Evolutionary conservation across 768 basidiomycete genomes (phyloP).

Genomic region (Phanerodontia chrysosporium): DNA sequence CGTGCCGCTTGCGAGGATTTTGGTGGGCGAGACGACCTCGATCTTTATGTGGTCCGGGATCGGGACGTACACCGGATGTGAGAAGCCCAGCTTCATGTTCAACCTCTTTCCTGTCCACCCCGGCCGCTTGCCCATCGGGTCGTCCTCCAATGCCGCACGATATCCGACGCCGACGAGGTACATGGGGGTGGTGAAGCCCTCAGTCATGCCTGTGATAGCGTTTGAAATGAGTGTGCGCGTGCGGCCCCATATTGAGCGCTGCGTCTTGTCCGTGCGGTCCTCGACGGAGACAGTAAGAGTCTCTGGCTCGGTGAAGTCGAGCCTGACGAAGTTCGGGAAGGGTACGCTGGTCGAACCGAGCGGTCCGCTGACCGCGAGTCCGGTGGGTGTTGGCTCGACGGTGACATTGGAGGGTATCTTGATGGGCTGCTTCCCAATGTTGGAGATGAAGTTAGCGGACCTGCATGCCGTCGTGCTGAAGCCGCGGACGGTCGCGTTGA

Average conservation of each 20-base stretch:
- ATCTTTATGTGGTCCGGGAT: slow-evolving; percentile 80
- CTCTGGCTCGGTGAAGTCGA: slow-evolving; percentile 30
- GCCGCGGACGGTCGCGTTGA: slow-evolving; percentile 1
- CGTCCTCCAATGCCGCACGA: slow-evolving; percentile 80
- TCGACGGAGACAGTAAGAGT: slow-evolving; percentile 40
- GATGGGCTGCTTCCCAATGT: slow-evolving; percentile 47
- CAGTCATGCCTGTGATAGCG: slow-evolving; percentile 85
- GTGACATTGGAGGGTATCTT: slow-evolving; percentile 48
- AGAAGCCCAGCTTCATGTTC: slow-evolving; percentile 90
- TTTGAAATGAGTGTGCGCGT: slow-evolving; percentile 88
- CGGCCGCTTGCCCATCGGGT: slow-evolving; percentile 55
- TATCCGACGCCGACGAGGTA: slow-evolving; percentile 95
- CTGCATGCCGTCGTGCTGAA: slow-evolving; percentile 7
- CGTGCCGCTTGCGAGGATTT: slow-evolving; percentile 76
- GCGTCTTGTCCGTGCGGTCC: slow-evolving; percentile 64
- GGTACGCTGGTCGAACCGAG: slow-evolving; percentile 47
- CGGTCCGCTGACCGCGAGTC: slow-evolving; percentile 54
- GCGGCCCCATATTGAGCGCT: slow-evolving; percentile 93
- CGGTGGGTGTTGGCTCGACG: slow-evolving; percentile 31
- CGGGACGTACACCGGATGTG: slow-evolving; percentile 80
- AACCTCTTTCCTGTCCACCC: slow-evolving; percentile 64
- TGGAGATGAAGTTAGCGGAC: slow-evolving; percentile 30
- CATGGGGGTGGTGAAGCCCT: slow-evolving; percentile 79
- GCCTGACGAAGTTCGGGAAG: slow-evolving; percentile 42
- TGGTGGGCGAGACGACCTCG: slow-evolving; percentile 77